phyloP scores from a whole-genome alignment of 768 basidiomycete species.

The Termitomyces titanicus region DNA sequence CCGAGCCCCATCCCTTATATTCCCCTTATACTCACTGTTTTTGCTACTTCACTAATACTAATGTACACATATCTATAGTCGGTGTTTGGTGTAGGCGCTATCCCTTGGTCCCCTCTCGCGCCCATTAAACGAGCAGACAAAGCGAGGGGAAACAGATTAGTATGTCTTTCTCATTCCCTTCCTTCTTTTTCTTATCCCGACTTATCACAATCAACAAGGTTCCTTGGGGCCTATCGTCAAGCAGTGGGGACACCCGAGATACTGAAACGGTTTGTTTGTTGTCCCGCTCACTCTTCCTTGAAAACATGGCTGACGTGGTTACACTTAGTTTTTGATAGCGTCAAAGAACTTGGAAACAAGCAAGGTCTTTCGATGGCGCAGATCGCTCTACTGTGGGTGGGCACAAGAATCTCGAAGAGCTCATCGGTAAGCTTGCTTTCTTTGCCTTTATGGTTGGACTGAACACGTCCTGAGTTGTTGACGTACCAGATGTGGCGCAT shows the following conservation, averaged over 20 bases:
- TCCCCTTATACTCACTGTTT: too few relatives aligned
- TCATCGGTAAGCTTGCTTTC: constrained; percentile 37
- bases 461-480: too few relatives aligned
- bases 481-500: constrained; percentile 35
- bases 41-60: neutral
- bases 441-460: too few relatives aligned
- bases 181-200: neutral
- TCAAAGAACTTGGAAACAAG: constrained; percentile 53
- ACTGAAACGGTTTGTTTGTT: constrained; percentile 26
- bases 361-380: constrained; percentile 55
- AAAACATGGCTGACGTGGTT: too few relatives aligned
- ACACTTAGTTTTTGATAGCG: constrained; percentile 34
- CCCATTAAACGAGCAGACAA: constrained; percentile 34
- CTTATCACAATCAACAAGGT: constrained; percentile 2
- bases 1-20: too few relatives aligned
- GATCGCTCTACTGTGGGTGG: constrained; percentile 55
- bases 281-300: neutral
- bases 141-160: constrained; percentile 35
- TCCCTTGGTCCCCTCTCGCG: constrained; percentile 57
- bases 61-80: constrained; percentile 18
- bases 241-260: constrained; percentile 30
- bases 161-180: constrained; percentile 6
- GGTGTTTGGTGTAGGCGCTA: constrained; percentile 49
- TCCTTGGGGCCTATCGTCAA: constrained; percentile 20
- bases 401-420: constrained; percentile 48